A percentile compares a stretch with the other conserved stretches of the same genome.
Evolutionary conservation across 2,329 filamentous ascomycete genomes (phyloP).

Genomic region (Colletotrichum endophyticum): DNA sequence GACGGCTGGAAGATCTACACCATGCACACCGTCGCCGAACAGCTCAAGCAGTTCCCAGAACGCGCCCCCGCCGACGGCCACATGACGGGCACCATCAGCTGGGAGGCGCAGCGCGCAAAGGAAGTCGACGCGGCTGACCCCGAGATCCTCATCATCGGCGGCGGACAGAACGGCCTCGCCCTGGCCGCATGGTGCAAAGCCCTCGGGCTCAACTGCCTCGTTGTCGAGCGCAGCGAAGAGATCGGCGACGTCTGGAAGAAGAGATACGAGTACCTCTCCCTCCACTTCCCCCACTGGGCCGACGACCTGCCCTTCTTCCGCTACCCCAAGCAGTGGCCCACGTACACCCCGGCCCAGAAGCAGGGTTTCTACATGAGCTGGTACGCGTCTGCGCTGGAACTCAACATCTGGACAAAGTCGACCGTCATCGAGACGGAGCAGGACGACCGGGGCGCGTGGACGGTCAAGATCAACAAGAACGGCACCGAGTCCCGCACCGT

Average conservation of each 20-base stretch:
- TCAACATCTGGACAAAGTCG: neutral
- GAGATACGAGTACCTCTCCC: neutral
- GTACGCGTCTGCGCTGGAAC: neutral
- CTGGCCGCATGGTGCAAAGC: neutral
- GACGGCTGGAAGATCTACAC: neutral
- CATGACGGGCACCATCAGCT: neutral
- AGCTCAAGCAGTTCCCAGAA: neutral
- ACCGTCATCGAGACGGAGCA: neutral
- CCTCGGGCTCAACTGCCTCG: rapidly evolving
- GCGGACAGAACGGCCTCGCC: neutral
- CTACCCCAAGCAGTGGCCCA: slow-evolving; percentile 1
- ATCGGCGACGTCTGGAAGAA: slow-evolving; percentile 37
- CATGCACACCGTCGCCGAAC: neutral
- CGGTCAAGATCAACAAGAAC: slow-evolving; percentile 19
- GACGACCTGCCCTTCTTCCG: neutral
- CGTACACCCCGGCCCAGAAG: neutral
- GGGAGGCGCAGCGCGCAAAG: neutral
- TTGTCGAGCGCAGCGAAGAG: neutral
- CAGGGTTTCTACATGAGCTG: neutral
- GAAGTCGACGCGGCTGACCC: neutral
- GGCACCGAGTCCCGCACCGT: slow-evolving; percentile 44
- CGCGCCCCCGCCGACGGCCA: neutral
- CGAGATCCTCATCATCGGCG: neutral
- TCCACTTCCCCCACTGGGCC: neutral
- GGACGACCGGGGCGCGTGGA: neutral